Evolutionary conservation across 1,139 yeast species (phyloP).

Genomic region (Hyphopichia wangnamkhiaoensis): DNA sequence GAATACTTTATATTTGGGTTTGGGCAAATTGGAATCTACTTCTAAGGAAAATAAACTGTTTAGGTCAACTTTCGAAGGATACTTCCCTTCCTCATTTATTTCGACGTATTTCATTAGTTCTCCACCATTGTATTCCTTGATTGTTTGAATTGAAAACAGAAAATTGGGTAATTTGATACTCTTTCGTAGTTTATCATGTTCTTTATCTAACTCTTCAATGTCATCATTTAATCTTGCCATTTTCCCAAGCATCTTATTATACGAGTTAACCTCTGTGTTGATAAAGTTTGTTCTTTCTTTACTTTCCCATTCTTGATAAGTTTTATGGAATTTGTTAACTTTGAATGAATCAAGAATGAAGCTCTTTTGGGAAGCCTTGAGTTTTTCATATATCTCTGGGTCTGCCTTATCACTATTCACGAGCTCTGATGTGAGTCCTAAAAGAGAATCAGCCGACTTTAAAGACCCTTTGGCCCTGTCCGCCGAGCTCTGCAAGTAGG

Average conservation of each 20-base stretch:
- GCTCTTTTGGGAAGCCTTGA: conserved; percentile 18
- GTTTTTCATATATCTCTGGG: conserved; percentile 3
- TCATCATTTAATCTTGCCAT: conserved; percentile 31
- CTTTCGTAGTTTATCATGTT: conserved; percentile 25
- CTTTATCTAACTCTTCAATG: conserved; percentile 21
- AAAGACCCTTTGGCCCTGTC: conserved; percentile 12
- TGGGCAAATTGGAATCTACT: conserved; percentile 22
- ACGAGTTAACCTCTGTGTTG: conserved; percentile 24
- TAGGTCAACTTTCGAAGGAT: conserved; percentile 20
- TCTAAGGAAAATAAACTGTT: conserved; percentile 31
- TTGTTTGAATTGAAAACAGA: conserved; percentile 29
- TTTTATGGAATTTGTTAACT: conserved; percentile 32
- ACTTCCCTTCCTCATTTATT: conserved; percentile 13
- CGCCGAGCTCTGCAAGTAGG: conserved; percentile 3
- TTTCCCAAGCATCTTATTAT: conserved; percentile 32
- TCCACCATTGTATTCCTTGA: conserved; percentile 25
- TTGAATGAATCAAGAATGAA: conserved; percentile 37
- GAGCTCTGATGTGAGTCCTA: conserved; percentile 9
- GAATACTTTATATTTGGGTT: conserved; percentile 32
- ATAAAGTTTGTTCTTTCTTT: conserved; percentile 20
- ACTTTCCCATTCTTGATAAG: conserved; percentile 34
- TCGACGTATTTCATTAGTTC: conserved; percentile 17
- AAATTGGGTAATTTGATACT: conserved; percentile 32
- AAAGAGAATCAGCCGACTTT: conserved; percentile 16
- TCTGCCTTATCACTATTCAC: conserved; percentile 11